These are phyloP conservation scores for Dendryphion nanum DNA, from an alignment of 2,329 filamentous ascomycete genomes.

Conservation along the genomic window DNA sequence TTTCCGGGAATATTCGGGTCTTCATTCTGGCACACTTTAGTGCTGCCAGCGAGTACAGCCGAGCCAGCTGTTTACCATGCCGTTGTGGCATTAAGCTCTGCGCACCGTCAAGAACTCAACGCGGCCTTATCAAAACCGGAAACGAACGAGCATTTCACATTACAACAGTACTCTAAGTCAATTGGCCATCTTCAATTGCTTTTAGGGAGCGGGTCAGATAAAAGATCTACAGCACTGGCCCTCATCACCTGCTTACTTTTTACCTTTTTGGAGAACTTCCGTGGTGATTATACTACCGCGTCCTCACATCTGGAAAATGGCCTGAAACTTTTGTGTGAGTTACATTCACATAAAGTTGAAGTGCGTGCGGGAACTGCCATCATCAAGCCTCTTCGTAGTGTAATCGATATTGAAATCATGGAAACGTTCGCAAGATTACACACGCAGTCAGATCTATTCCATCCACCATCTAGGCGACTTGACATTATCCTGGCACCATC, in stretches of 20 bases:
- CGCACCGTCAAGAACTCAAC: conserved; percentile 11
- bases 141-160: conserved; percentile 27
- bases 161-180: conserved; percentile 43
- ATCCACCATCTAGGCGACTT: conserved; percentile 1
- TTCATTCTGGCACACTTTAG: conserved; percentile 40
- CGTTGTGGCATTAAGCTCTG: conserved; percentile 41
- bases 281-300: conserved; percentile 39
- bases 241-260: conserved; percentile 46
- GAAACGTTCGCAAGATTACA: conserved; percentile 40
- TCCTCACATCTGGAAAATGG: conserved; percentile 44
- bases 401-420: conserved; percentile 44
- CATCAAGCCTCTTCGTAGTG: conserved; percentile 1
- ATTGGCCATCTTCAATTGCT: conserved; percentile 35
- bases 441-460: conserved; percentile 17
- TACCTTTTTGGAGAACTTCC: conserved; percentile 41
- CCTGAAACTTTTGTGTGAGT: conserved; percentile 38
- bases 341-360: conserved; percentile 7
- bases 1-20: conserved; percentile 27
- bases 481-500: background rate
- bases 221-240: conserved; percentile 32
- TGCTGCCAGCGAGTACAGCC: conserved; percentile 39
- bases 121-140: too few relatives aligned
- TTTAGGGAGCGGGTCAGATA: conserved; percentile 15
- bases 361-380: too few relatives aligned
- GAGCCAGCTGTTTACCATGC: conserved; percentile 47